Base-by-base conservation (phyloP, 768 basidiomycete species). In the Tylopilus cervinicoccineus region DNA sequence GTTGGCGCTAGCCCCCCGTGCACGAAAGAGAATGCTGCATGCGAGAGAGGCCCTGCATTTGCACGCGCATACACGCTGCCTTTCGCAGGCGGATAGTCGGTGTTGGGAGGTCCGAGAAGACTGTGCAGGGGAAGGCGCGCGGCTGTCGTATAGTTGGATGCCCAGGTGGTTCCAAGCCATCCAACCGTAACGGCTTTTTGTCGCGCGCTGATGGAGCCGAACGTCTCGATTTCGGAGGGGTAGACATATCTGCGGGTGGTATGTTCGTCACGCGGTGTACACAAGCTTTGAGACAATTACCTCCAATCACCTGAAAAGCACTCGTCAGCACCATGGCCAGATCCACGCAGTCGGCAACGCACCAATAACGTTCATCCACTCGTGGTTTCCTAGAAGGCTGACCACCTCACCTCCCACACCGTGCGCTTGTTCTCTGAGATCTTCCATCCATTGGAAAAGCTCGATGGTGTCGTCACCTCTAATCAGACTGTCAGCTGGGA, bases 301-400 rank as follows among this genome's bases (percentile, higher is more conserved):
- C 88, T 81, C 91, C 91, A 94, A 66, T 94, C 92, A 51, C 90
- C 89, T 81, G 53, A 29, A 61, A 45, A 50, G 56, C 41, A 33
- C 39, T 16, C 20, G 19, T 60, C 39, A 56, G 32, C 47, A 19
- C 46, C 40, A 42, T 38, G 46, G 19, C 41, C 17, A 38, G 40
- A 23, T 37, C 44, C 39, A 52, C 43, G 29, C 31, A 20, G 23
- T 23, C 16, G 31, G 22, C 31, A 16, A 52, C 67, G 19, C 56
- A 85, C 87, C 87, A 50, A 91, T 84, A 13, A 79, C 82, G 55
- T 94, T 94, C 92, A 97, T 96, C 75, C 86, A 84, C 66, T 98
- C 96, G 57, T 99, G 96, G 65, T 99, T 99, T 22, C 96, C 96
- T 28, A 97, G 71, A 46, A 90, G 77, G 12, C 79, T 83, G 27